These are phyloP conservation scores for Eremochloa ophiuroides DNA, from an alignment of 176 grass and related monocot species.

Conservation along the genomic window DNA sequence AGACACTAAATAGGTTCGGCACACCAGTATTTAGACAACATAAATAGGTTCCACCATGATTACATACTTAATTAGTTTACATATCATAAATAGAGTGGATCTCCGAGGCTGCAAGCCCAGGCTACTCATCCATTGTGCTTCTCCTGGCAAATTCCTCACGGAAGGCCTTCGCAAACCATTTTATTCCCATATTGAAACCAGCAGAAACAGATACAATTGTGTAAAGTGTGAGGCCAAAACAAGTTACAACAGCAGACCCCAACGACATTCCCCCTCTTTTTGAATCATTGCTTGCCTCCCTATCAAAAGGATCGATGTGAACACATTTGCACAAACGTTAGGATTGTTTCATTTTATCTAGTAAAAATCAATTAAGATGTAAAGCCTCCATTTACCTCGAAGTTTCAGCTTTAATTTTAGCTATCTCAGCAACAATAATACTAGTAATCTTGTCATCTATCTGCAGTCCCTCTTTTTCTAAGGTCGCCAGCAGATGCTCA, in stretches of 20 bases:
- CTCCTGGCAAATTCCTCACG: background rate
- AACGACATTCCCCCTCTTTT: background rate
- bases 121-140: too few species aligned
- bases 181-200: background rate
- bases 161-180: background rate
- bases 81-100: too few species aligned
- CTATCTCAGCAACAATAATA: background rate
- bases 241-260: too few species aligned
- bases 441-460: background rate
- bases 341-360: background rate
- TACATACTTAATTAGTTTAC: too few species aligned
- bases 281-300: background rate
- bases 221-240: too few species aligned
- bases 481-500: background rate
- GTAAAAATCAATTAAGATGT: background rate
- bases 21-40: too few species aligned
- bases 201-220: too few species aligned
- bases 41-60: too few species aligned
- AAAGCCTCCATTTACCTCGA: background rate
- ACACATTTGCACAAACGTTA: background rate
- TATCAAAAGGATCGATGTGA: background rate
- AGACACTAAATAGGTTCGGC: too few species aligned
- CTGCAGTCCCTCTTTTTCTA: conserved; percentile 2
- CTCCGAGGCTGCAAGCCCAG: too few species aligned
- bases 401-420: background rate